These are phyloP conservation scores for Flaveria floridana DNA, from an alignment of 140 eudicot species.

Conservation along the genomic window DNA sequence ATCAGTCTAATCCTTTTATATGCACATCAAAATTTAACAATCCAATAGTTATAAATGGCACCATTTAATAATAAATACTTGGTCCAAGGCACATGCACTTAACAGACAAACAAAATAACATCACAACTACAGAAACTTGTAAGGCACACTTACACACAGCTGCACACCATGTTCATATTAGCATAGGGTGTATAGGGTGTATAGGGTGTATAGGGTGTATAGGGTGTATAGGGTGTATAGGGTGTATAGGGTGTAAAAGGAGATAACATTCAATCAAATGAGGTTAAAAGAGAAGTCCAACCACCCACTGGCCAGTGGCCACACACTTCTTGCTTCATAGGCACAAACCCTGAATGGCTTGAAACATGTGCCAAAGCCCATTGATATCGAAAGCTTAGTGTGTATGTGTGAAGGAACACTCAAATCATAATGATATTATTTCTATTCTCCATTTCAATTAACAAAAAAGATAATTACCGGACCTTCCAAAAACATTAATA, in stretches of 20 bases:
- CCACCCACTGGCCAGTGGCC: neutral
- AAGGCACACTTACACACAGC: slow-evolving; percentile 3
- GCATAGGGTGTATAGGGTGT: neutral
- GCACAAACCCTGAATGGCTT: neutral
- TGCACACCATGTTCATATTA: neutral
- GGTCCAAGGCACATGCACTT: slow-evolving; percentile 20
- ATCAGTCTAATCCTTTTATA: neutral
- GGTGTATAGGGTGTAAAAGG: neutral
- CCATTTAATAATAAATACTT: slow-evolving; percentile 7
- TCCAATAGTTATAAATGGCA: neutral
- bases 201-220: no score
- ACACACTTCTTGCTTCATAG: neutral
- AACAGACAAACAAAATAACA: slow-evolving; percentile 3
- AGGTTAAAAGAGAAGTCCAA: neutral
- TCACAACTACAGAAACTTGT: neutral
- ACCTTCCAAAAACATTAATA: neutral
- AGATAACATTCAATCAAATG: neutral
- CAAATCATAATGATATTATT: no score
- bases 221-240: neutral
- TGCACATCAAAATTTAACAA: neutral
- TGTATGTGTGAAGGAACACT: neutral
- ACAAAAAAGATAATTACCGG: neutral
- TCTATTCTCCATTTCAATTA: neutral
- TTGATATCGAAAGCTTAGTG: neutral
- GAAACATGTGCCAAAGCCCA: neutral